phyloP scores from a whole-genome alignment of 192 early-diverging fungal genomes.

The Coemansia sp. region DNA sequence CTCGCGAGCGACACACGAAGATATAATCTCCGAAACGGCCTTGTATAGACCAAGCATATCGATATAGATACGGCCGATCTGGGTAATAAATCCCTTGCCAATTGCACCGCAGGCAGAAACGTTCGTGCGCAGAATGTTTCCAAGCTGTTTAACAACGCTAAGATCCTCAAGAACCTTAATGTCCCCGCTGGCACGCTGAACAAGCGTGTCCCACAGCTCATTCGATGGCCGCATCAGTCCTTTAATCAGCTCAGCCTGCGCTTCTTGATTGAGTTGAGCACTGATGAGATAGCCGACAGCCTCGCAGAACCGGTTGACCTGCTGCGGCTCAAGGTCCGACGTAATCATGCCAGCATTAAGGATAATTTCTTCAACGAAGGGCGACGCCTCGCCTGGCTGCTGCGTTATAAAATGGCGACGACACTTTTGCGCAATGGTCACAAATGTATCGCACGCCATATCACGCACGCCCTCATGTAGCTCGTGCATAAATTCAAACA shows the following conservation, averaged over 20 bases:
- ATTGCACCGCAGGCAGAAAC: slow-evolving; percentile 86
- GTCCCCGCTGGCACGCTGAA: slow-evolving; percentile 74
- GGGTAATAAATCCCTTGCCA: slow-evolving; percentile 83
- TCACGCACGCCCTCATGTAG: slow-evolving; percentile 99
- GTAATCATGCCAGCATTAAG: slow-evolving; percentile 77
- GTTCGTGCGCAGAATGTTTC: slow-evolving; percentile 94
- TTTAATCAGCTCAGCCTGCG: slow-evolving; percentile 79
- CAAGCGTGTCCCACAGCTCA: slow-evolving; percentile 79
- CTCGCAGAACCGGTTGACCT: slow-evolving; percentile 98
- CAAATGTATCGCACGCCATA: slow-evolving; percentile 99
- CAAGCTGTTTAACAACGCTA: slow-evolving; percentile 81
- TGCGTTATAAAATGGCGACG: slow-evolving; percentile 92
- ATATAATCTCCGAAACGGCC: slow-evolving; percentile 82
- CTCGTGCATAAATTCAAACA: slow-evolving; percentile 99
- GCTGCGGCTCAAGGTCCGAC: slow-evolving; percentile 83
- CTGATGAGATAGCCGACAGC: slow-evolving; percentile 98
- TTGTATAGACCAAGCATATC: slow-evolving; percentile 92
- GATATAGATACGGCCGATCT: slow-evolving; percentile 86
- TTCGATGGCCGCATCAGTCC: slow-evolving; percentile 91
- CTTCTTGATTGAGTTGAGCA: slow-evolving; percentile 75
- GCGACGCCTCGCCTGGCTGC: slow-evolving; percentile 82
- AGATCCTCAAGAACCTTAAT: slow-evolving; percentile 71
- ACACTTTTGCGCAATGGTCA: slow-evolving; percentile 98
- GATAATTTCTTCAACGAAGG: slow-evolving; percentile 98
- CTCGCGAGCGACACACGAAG: slow-evolving; percentile 66